Base-by-base conservation (phyloP, 1,284 basidiomycete genomes). In the Ceratobasidium sp. region DNA sequence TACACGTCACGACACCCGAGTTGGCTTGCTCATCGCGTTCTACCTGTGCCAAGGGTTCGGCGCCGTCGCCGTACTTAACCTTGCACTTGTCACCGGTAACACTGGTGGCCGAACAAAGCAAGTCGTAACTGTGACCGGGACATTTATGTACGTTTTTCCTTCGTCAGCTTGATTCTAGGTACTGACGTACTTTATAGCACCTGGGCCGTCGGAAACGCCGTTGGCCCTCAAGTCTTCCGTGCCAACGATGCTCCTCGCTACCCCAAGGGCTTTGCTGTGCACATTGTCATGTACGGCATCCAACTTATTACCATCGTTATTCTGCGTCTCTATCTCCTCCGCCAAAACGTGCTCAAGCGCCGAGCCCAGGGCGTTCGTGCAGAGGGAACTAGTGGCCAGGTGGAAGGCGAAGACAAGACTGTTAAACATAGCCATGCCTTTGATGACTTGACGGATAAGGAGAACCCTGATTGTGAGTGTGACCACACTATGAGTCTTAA, bases 221-320 rank as follows among this genome's bases (percentile, higher is more conserved):
- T 82, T 71, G 81, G 81, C 2, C 81, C 82, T 3, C 82, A 83
- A 77, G 81, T 83, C 1, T 84, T 84, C 75, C 79, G 79, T 33
- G 77, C 77, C 49, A 77, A 80, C 68, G 83, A 84, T 73, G 74
- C 75, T 0, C 83, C 83, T 23, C 78, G 80, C 27, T 84, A 84
- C 72, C 76, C 80, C 68, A 80, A 78, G 47, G 83, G 82, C 1
- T 84, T 83, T 71, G 75, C 81, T 33, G 80, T 77, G 0, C 84
- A 85, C 67, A 78, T 84, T 36, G 77, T 81, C 39, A 77, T 84
- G 66, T 84, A 83, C 70, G 81, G 77, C 25, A 73, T 83, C 27
- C 83, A 83, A 71, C 75, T 84, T 27, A 73, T 73, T 9, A 75
- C 79, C 3, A 81, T 83, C 53, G 71, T 81, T 11, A 73, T 78